Evolutionary conservation across 768 basidiomycete genomes (phyloP).

Genomic region (Dentipellis sp.): DNA sequence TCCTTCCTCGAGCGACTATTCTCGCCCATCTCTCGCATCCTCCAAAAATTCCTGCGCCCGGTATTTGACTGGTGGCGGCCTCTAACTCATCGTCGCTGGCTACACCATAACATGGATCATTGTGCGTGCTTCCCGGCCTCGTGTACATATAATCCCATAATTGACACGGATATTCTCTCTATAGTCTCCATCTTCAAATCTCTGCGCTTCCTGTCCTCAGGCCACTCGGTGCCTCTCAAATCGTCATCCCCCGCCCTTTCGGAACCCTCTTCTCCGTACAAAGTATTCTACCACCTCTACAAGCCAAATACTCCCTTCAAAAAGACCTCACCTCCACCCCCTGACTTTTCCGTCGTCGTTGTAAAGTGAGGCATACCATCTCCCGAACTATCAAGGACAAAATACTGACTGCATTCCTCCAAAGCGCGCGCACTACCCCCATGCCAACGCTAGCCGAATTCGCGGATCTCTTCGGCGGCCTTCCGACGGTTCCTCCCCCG

Average conservation of each 20-base stretch:
- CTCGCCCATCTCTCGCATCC: conserved; percentile 23
- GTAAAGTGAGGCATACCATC: conserved; percentile 52
- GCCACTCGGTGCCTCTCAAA: conserved; percentile 43
- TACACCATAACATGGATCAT: conserved; percentile 42
- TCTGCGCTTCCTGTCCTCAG: conserved; percentile 64
- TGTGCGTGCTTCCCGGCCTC: conserved; percentile 26
- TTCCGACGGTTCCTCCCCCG: conserved; percentile 57
- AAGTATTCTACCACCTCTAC: conserved; percentile 84
- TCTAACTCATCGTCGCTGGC: conserved; percentile 36
- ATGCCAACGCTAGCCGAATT: conserved; percentile 81
- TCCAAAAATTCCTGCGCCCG: conserved; percentile 20
- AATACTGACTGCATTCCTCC: background rate
- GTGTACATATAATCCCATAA: conserved; percentile 4
- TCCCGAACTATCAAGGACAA: background rate
- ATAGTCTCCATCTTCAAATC: conserved; percentile 60
- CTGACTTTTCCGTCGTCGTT: conserved; percentile 83
- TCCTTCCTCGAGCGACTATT: conserved; percentile 23
- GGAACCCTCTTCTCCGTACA: conserved; percentile 46
- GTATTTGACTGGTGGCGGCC: conserved; percentile 61
- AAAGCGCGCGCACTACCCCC: conserved; percentile 71
- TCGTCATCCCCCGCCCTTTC: conserved; percentile 16
- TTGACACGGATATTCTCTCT: background rate
- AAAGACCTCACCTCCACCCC: conserved; percentile 64
- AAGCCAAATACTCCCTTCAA: conserved; percentile 84
- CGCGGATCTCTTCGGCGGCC: conserved; percentile 54